phyloP scores from a whole-genome alignment of 2,329 filamentous ascomycete genomes.

The Botryotinia narcissicola region DNA sequence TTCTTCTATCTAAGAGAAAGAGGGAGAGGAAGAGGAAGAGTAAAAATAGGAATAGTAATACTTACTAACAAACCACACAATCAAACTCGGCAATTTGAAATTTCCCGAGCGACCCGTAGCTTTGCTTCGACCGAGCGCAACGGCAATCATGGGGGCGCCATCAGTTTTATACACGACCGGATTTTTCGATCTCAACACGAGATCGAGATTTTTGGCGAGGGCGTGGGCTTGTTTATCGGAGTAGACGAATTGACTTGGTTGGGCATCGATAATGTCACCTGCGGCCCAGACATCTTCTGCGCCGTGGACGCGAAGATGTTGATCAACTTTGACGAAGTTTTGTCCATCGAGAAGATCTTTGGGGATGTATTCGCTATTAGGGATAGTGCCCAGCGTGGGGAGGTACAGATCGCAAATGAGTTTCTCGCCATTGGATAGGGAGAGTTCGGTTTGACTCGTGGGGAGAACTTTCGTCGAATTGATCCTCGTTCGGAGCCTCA shows the following conservation, averaged over 20 bases:
- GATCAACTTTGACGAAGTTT: slow-evolving; percentile 50
- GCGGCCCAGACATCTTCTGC: slow-evolving; percentile 38
- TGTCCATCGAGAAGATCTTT: slow-evolving; percentile 44
- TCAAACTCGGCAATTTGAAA: slow-evolving; percentile 31
- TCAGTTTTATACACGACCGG: slow-evolving; percentile 29
- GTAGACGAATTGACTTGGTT: slow-evolving; percentile 31
- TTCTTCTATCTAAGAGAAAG: too few species aligned
- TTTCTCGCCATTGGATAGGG: slow-evolving; percentile 47
- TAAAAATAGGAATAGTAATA: neutral
- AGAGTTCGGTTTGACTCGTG: slow-evolving; percentile 50
- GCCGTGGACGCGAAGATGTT: slow-evolving; percentile 48
- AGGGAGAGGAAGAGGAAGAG: neutral
- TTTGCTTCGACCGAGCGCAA: slow-evolving; percentile 32
- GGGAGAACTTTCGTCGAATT: slow-evolving; percentile 37
- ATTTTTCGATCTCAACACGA: slow-evolving; percentile 29
- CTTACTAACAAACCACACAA: slow-evolving; percentile 34
- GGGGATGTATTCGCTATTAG: slow-evolving; percentile 55
- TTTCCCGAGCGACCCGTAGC: slow-evolving; percentile 30
- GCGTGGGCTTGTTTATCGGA: slow-evolving; percentile 27
- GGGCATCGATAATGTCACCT: slow-evolving; percentile 31
- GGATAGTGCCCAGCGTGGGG: slow-evolving; percentile 52
- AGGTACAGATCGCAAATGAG: slow-evolving; percentile 56
- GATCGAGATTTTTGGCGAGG: slow-evolving; percentile 33
- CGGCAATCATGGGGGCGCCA: slow-evolving; percentile 28
- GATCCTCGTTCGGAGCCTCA: slow-evolving; percentile 47